Evolutionary conservation across 805 yeast species (phyloP).

Genomic region (Candida khao-thaluensis): DNA sequence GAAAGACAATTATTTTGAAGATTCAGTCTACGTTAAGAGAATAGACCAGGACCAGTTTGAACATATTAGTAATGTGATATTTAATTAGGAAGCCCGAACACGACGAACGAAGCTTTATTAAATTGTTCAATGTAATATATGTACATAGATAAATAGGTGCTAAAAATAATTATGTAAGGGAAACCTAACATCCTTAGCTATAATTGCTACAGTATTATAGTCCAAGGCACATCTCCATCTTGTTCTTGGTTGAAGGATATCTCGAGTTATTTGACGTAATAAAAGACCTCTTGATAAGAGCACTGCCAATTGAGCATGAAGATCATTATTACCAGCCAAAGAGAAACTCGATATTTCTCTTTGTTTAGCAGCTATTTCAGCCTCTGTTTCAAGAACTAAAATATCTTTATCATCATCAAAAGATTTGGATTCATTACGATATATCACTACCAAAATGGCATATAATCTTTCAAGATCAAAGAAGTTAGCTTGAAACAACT

Average conservation of each 20-base stretch:
- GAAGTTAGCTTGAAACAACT: constrained; percentile 66
- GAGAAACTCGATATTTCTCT: constrained; percentile 36
- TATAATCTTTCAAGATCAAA: constrained; percentile 77
- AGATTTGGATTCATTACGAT: constrained; percentile 40
- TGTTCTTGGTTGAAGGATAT: constrained; percentile 62
- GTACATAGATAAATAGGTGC: neutral
- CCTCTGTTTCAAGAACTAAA: constrained; percentile 24
- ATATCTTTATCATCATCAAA: constrained; percentile 20
- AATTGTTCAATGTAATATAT: neutral
- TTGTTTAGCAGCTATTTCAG: constrained; percentile 33
- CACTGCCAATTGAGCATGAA: constrained; percentile 60
- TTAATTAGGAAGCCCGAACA: constrained; percentile 10
- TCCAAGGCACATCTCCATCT: constrained; percentile 78
- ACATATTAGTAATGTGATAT: constrained; percentile 24
- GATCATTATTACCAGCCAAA: constrained; percentile 43
- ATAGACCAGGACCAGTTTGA: constrained; percentile 23
- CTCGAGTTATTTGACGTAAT: constrained; percentile 43
- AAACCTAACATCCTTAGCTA: constrained; percentile 65
- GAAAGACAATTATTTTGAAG: constrained; percentile 49
- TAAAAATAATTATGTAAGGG: constrained; percentile 61
- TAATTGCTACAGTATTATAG: constrained; percentile 59
- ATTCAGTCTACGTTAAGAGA: constrained; percentile 43
- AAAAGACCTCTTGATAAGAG: constrained; percentile 53
- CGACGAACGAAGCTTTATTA: no score
- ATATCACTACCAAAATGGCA: constrained; percentile 76